These are phyloP conservation scores for Pyrenophora graminea DNA, from an alignment of 2,329 filamentous ascomycete species.

Conservation along the genomic window DNA sequence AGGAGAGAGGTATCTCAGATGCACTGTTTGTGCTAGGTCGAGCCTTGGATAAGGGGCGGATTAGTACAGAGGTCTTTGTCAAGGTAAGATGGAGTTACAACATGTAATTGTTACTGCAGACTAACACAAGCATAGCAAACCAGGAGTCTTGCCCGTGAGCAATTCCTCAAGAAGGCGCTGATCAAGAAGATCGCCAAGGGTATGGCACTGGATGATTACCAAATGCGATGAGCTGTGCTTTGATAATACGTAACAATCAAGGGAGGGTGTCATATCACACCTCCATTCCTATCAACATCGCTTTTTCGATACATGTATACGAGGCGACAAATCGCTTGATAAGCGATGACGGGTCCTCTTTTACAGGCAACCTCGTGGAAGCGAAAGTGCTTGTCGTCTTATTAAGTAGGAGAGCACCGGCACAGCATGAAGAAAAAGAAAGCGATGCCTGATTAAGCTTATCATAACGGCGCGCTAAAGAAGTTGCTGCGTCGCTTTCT, in stretches of 20 bases:
- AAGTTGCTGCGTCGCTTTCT: constrained; percentile 5
- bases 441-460: constrained; percentile 6
- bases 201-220: constrained; percentile 65
- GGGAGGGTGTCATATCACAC: too few species aligned
- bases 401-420: too few species aligned
- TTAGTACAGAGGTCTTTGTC: constrained; percentile 74
- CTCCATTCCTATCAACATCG: too few species aligned
- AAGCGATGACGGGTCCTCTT: background rate
- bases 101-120: background rate
- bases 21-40: constrained; percentile 81
- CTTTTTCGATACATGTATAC: too few species aligned
- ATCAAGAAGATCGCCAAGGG: constrained; percentile 76
- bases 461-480: background rate
- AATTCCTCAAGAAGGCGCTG: constrained; percentile 81
- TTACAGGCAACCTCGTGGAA: background rate
- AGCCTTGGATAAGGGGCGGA: constrained; percentile 72
- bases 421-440: background rate
- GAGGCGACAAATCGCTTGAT: background rate
- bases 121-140: constrained; percentile 55
- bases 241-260: background rate
- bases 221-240: constrained; percentile 27
- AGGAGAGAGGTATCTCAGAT: constrained; percentile 85
- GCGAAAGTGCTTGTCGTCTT: too few species aligned
- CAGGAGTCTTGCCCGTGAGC: constrained; percentile 73
- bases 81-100: constrained; percentile 56